Evolutionary conservation across 192 early-diverging fungal genomes (phyloP), one percentile per base, ranked within the genome.

Genomic region (Borealophlyctis nickersoniae): DNA sequence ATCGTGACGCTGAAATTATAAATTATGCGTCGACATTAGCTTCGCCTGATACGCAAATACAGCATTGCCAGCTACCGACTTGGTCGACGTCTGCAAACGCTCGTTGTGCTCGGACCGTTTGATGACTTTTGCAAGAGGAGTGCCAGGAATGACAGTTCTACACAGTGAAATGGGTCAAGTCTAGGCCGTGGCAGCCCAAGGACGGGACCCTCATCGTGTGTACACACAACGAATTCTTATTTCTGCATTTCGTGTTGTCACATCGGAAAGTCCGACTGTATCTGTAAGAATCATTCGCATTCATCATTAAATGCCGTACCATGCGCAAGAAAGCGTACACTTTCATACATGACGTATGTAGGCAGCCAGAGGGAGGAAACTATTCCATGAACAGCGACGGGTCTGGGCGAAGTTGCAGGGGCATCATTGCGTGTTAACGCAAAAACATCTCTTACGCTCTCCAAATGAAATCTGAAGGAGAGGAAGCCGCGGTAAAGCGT

Each of bases 231-330:
- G 52, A 28, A 35, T 64, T 64, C 22, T 28, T 39, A 35, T 64
- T 64, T 33, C 62, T 56, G 33, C 62, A 64, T 64, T 55, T 56
- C 16, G 29, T 13, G 50, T 56, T 56, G 35, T 23, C n/a, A 52
- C 62, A 64, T 19, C 26, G 49, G 45, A 56, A 56, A 0, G 22
- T 31, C 36, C 22, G 11, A 35, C 62, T 64, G 50, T 57, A 33
- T 23, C 50, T 0, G 30, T 13, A 22, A 1, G 11, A 14, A 58
- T 34, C 9, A 16, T 11, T 16, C 16, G 3, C 36, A 16, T 58
- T n/a, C 19, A 26, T 22, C 57, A 1, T 1, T 58, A 16, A 26
- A 61, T 19, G 23, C n/a, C 14, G 13, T 29, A 26, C 24, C 14
- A 13, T 9, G 29, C 23, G 22, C 48, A 22, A 28, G 45, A 22